Base-by-base conservation (phyloP, 2,329 filamentous ascomycete genomes). In the Pseudocercospora eumusae region DNA sequence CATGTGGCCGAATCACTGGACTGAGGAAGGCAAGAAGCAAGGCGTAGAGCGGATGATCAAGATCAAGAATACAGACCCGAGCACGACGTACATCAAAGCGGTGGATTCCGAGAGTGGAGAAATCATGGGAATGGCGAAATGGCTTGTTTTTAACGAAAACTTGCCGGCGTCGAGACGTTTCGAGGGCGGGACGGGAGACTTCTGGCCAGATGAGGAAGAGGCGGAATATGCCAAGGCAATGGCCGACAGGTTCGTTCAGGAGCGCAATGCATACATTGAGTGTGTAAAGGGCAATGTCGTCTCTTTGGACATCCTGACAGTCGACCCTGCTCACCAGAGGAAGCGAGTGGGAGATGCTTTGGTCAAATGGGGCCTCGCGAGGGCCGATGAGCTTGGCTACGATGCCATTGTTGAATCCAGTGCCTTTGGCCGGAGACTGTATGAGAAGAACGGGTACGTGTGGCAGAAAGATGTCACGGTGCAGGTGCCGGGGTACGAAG, bases 51-150 rank as follows among this genome's bases (percentile, higher is more conserved):
- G 70, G 6, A 67, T 74, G 62, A 42, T 60, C 11, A 53, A 56
- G 21, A 62, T 28, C 10, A 66, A 67, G 28, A 59, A 64, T 10
- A 60, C 65, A 4, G 70, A 71, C 44, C 66, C 68, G 0, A 36
- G 63, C 47, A 71, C 68, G 4, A 69, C 61, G 3, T 74, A 66
- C 59, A 23, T 74, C 33, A 74, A 74, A 57, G 72, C 73, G 7
- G 69, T 74, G 13, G 68, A 72, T 52, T 31, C 57, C 3, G 60
- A 63, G 3, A 69, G 65, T 2, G 66, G 66, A 18, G 65, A 63
- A 13, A 73, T 74, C 40, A 59, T 71, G 33, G 72, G 70, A 9
- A 71, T 73, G 65, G 69, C 72, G n/a, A 73, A 72, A 54, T 74
- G 72, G 72, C 70, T 70, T 21, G 53, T 73, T 55, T 72, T 65